These are phyloP conservation scores for Aureobasidium namibiae DNA, from an alignment of 2,329 filamentous ascomycete genomes.

Conservation along the genomic window DNA sequence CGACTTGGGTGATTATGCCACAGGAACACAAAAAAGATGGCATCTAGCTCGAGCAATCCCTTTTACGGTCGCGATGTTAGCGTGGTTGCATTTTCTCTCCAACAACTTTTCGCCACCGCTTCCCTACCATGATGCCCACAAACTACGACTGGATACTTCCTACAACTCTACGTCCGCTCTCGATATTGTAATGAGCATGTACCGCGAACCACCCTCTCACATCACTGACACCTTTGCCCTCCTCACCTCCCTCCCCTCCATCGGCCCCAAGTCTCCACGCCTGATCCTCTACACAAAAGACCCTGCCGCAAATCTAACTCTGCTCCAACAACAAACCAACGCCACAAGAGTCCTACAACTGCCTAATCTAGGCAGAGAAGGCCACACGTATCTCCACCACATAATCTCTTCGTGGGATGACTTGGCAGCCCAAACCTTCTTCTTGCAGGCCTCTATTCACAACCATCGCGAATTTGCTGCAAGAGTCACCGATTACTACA, in stretches of 20 bases:
- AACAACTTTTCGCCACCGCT: background rate
- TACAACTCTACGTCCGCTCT: slow-evolving; percentile 20
- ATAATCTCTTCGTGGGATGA: slow-evolving; percentile 36
- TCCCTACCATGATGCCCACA: background rate
- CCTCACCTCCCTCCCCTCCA: slow-evolving; percentile 17
- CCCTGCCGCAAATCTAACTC: slow-evolving; percentile 18
- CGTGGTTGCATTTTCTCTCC: background rate
- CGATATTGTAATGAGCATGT: slow-evolving; percentile 33
- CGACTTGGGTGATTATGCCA: background rate
- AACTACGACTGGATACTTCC: slow-evolving; percentile 16
- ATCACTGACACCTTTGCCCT: slow-evolving; percentile 10
- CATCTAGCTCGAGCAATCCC: no score
- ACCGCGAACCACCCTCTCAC: slow-evolving; percentile 24
- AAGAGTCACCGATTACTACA: slow-evolving; percentile 33
- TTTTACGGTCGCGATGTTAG: background rate
- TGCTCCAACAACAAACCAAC: slow-evolving; percentile 19
- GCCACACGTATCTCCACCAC: slow-evolving; percentile 40
- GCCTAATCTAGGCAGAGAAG: slow-evolving; percentile 37
- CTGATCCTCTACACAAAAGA: slow-evolving; percentile 29
- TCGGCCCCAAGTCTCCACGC: slow-evolving; percentile 17
- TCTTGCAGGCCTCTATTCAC: slow-evolving; percentile 39
- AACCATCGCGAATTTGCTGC: slow-evolving; percentile 30
- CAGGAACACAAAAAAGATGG: no score
- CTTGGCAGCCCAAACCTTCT: slow-evolving; percentile 39
- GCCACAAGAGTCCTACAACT: slow-evolving; percentile 23